Evolutionary conservation across 176 grass and related monocot genomes (phyloP).

Genomic region (Rhynchospora tenuis): DNA sequence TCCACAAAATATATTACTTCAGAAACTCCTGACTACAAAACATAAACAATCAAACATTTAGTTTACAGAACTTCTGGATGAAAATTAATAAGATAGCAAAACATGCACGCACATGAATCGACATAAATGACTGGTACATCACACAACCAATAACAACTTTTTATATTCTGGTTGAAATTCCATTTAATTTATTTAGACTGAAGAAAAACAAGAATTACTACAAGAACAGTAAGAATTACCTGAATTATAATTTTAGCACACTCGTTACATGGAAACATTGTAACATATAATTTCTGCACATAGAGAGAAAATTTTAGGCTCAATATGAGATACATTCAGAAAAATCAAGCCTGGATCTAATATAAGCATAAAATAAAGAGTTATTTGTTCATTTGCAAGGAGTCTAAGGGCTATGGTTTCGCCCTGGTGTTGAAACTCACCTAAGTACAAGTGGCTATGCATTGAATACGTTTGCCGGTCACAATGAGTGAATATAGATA

Average conservation of each 20-base stretch:
- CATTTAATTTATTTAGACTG: neutral
- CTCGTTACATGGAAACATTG: conserved; percentile 98
- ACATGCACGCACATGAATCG: neutral
- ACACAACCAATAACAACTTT: neutral
- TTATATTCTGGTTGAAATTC: neutral
- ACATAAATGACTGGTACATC: neutral
- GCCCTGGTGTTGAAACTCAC: neutral
- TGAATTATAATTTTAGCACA: conserved; percentile 98
- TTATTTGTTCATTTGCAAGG: neutral
- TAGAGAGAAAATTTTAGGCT: neutral
- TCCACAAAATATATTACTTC: conserved; percentile 98
- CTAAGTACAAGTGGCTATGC: neutral
- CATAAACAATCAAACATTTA: neutral
- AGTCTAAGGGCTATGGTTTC: neutral
- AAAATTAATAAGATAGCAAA: conserved; percentile 7
- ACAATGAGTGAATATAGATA: neutral
- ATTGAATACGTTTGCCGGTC: neutral
- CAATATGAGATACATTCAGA: neutral
- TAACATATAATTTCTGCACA: conserved; percentile 92
- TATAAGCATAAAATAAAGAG: neutral
- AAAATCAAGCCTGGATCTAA: neutral
- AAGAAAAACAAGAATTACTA: neutral
- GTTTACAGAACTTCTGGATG: neutral
- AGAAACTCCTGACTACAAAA: conserved; percentile 85
- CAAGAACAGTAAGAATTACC: conserved; percentile 30